A percentile compares a stretch with the other conserved stretches of the same genome.
phyloP scores from a whole-genome alignment of 2,329 filamentous ascomycete genomes.

The Calonectria honghensis region DNA sequence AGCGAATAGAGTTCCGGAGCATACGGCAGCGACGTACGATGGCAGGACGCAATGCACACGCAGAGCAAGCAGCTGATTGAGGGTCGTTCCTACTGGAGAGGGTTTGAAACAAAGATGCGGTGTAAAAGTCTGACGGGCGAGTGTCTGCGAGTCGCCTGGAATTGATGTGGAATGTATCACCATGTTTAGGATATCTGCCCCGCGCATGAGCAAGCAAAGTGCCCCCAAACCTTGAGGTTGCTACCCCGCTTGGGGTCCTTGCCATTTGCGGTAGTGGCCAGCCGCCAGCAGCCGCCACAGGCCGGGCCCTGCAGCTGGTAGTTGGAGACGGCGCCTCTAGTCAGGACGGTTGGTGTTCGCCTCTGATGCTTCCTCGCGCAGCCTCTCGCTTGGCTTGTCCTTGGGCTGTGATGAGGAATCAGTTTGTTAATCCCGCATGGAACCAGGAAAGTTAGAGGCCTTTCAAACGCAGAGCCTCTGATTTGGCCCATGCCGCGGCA shows the following conservation, averaged over 20 bases:
- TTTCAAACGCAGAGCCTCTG: constrained; percentile 16
- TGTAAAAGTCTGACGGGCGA: constrained; percentile 22
- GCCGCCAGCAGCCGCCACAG: constrained; percentile 6
- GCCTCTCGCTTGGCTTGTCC: not conserved
- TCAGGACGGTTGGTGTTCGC: constrained; percentile 4
- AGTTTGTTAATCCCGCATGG: not conserved
- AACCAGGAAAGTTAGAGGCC: not conserved
- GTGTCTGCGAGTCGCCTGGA: constrained; percentile 19
- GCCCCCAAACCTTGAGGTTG: constrained; percentile 34
- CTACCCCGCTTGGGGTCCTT: constrained; percentile 30
- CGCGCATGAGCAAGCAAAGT: constrained; percentile 27
- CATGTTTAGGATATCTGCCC: constrained; percentile 24
- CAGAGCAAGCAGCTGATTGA: constrained; percentile 16
- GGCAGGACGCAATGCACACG: constrained; percentile 1
- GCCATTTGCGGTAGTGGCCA: constrained; percentile 17
- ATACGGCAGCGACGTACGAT: not conserved
- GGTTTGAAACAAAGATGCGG: constrained; percentile 21
- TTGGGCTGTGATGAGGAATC: constrained; percentile 16
- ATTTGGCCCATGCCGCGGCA: constrained; percentile 7
- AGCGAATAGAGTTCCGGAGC: not conserved
- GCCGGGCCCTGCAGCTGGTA: constrained; percentile 15
- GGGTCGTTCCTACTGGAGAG: constrained; percentile 15
- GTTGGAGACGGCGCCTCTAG: constrained; percentile 22
- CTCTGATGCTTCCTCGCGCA: constrained; percentile 10
- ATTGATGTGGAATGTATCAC: constrained; percentile 18